Conservation (phyloP, 1,139 yeast genomes). For the Sugiyamaella xylanicola region DNA sequence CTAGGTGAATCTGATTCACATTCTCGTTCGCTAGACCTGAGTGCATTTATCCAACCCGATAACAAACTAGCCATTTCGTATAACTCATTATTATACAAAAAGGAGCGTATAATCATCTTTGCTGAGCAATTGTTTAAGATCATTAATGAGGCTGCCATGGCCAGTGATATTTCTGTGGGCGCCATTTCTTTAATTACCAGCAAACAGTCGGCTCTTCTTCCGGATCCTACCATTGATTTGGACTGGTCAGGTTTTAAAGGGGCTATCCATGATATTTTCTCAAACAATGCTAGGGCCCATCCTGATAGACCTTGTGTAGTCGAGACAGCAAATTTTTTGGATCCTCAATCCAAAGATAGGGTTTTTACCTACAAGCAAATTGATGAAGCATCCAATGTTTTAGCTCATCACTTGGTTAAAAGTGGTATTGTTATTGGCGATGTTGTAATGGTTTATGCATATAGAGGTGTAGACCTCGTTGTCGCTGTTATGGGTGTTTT, state of each 20-base stretch:
- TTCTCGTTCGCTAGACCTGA: constrained; percentile 60
- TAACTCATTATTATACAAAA: constrained; percentile 74
- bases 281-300: constrained; percentile 73
- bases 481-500: constrained; percentile 97
- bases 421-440: constrained; percentile 89
- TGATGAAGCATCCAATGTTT: constrained; percentile 89
- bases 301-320: constrained; percentile 91
- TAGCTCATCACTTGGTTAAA: constrained; percentile 81
- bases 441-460: constrained; percentile 95
- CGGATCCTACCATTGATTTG: constrained; percentile 84
- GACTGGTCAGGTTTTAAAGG: constrained; percentile 94
- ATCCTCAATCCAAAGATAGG: constrained; percentile 58
- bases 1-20: constrained; percentile 10
- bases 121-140: constrained; percentile 74
- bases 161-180: constrained; percentile 53
- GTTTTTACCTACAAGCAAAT: constrained; percentile 81
- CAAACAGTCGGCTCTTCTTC: constrained; percentile 61
- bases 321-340: constrained; percentile 76
- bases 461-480: constrained; percentile 95
- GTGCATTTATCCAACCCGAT: constrained; percentile 49
- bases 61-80: constrained; percentile 54
- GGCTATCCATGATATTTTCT: constrained; percentile 93
- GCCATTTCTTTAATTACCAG: constrained; percentile 67
- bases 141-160: constrained; percentile 43
- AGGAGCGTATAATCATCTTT: constrained; percentile 66